Percentiles rank a stretch among this genome's conserved stretches.
These are phyloP conservation scores for Penicillium turbatum DNA, from an alignment of 495 filamentous ascomycete genomes.

Conservation along the genomic window DNA sequence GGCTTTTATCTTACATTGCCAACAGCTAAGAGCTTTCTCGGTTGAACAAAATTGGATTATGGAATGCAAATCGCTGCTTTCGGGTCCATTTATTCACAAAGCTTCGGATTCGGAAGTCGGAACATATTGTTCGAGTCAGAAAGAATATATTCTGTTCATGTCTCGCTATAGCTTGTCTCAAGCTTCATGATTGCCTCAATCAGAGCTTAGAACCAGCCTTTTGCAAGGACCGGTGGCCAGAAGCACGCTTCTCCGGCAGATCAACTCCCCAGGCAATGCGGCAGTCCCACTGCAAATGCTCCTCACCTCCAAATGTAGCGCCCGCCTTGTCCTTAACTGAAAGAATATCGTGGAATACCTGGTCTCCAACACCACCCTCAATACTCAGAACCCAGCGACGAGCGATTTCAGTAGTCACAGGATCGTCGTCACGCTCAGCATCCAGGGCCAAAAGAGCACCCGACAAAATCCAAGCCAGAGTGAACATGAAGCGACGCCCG, in stretches of 20 bases:
- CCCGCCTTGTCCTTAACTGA: neutral
- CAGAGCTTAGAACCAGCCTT: slow-evolving; percentile 6
- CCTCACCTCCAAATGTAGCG: slow-evolving; percentile 4
- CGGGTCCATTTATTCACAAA: no score
- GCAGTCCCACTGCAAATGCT: slow-evolving; percentile 30
- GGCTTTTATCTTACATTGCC: no score
- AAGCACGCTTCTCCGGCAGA: slow-evolving; percentile 20
- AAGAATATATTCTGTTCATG: no score
- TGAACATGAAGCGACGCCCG: slow-evolving; percentile 34
- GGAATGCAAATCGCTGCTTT: no score
- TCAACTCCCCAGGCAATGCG: slow-evolving; percentile 34
- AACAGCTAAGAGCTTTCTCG: no score
- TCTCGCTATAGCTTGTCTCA: neutral
- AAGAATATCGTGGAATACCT: slow-evolving; percentile 28
- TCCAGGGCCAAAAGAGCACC: slow-evolving; percentile 31
- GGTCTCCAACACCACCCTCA: slow-evolving; percentile 32
- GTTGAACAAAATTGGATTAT: no score
- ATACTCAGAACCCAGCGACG: slow-evolving; percentile 32
- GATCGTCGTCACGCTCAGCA: slow-evolving; percentile 30
- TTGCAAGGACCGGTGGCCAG: slow-evolving; percentile 28
- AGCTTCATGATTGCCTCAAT: neutral
- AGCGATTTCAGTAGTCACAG: slow-evolving; percentile 29
- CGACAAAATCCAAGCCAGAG: slow-evolving; percentile 30
- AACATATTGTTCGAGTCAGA: no score
- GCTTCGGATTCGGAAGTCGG: no score